A percentile compares a stretch with the other conserved stretches of the same genome.
phyloP scores from a whole-genome alignment of 257 asterid species.

The Cruciata laevipes region DNA sequence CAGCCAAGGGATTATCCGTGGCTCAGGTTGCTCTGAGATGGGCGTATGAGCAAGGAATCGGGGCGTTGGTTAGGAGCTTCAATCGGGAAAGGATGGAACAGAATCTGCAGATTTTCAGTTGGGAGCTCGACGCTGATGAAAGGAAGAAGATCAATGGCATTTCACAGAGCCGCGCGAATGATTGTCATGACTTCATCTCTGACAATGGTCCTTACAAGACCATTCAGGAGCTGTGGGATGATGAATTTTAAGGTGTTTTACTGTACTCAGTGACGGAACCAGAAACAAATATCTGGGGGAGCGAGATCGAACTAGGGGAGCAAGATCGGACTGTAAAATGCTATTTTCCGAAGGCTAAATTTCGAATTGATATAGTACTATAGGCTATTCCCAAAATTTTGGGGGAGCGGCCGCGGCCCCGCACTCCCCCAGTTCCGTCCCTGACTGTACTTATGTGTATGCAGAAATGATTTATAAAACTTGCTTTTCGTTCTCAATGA shows the following conservation, averaged over 20 bases:
- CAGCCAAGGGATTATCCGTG: constrained; percentile 38
- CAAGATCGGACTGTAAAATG: too few species aligned
- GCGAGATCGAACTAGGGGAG: too few species aligned
- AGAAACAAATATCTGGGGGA: too few species aligned
- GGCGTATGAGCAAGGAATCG: constrained; percentile 57
- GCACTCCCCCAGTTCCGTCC: too few species aligned
- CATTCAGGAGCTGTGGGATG: constrained; percentile 56
- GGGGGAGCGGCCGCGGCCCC: too few species aligned
- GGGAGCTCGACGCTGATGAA: constrained; percentile 49
- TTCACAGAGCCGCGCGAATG: constrained; percentile 48
- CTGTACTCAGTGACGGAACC: too few species aligned
- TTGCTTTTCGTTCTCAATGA: too few species aligned
- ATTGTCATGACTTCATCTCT: constrained; percentile 51
- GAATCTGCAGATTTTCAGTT: constrained; percentile 47
- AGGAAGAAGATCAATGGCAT: constrained; percentile 37
- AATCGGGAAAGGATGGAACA: constrained; percentile 58
- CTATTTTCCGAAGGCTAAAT: too few species aligned
- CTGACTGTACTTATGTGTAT: too few species aligned
- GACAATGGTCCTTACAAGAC: constrained; percentile 56
- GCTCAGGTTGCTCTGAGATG: constrained; percentile 80
- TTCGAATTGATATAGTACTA: too few species aligned
- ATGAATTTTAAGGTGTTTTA: constrained; percentile 18
- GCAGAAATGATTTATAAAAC: too few species aligned
- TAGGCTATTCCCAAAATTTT: too few species aligned
- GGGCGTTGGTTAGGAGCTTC: constrained; percentile 53